phyloP scores from a whole-genome alignment of 768 basidiomycete species.

The Steccherinum ochraceum region DNA sequence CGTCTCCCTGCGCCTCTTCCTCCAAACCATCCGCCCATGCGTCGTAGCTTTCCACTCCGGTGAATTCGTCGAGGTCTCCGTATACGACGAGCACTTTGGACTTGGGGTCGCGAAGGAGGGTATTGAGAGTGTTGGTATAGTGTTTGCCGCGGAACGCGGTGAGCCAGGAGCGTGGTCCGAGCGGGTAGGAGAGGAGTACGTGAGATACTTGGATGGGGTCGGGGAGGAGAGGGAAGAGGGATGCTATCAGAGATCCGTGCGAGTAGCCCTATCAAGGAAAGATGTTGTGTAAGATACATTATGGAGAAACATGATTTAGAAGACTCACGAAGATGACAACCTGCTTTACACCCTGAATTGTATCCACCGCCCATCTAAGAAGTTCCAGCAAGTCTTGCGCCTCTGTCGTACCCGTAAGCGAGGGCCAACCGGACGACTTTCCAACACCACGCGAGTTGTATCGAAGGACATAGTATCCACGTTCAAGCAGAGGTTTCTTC shows the following conservation, averaged over 20 bases:
- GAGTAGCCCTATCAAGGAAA: conserved; percentile 63
- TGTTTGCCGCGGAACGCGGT: conserved; percentile 58
- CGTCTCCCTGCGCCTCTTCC: conserved; percentile 11
- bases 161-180: conserved; percentile 58
- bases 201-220: conserved; percentile 51
- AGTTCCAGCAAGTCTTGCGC: conserved; percentile 62
- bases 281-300: conserved; percentile 2
- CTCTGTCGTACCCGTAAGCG: conserved; percentile 67
- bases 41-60: conserved; percentile 45
- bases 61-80: conserved; percentile 72
- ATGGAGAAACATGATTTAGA: background rate
- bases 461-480: conserved; percentile 52
- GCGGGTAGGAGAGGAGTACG: conserved; percentile 71
- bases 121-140: conserved; percentile 46
- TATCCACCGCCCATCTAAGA: conserved; percentile 45
- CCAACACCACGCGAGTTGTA: conserved; percentile 82
- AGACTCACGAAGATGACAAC: conserved; percentile 58
- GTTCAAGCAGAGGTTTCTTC: conserved; percentile 32
- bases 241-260: conserved; percentile 68
- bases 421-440: conserved; percentile 62
- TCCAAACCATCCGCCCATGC: conserved; percentile 44
- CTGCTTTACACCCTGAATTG: conserved; percentile 35
- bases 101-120: conserved; percentile 38
- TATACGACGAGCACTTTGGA: conserved; percentile 57
- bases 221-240: conserved; percentile 51